These are phyloP conservation scores for Akanthomyces lecanii DNA, from an alignment of 2,329 filamentous ascomycete genomes.

Conservation along the genomic window DNA sequence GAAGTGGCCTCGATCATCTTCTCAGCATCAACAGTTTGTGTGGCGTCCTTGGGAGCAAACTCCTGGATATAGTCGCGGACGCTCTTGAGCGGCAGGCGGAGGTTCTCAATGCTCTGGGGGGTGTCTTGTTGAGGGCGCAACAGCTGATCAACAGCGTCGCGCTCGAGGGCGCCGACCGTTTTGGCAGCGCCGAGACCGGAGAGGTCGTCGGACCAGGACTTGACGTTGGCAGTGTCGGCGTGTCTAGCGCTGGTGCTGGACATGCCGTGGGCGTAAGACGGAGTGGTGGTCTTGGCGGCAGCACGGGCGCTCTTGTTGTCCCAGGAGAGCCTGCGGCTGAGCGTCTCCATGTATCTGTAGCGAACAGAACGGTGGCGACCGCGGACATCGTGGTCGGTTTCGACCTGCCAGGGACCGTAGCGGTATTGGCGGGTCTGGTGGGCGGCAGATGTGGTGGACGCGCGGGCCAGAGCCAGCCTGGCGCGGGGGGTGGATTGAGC, in stretches of 20 bases:
- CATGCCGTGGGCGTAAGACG: constrained; percentile 20
- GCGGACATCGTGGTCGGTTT: constrained; percentile 39
- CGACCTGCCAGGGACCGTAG: constrained; percentile 19
- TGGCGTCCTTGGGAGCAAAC: constrained; percentile 19
- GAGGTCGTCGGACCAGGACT: constrained; percentile 35
- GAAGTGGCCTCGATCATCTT: constrained; percentile 26
- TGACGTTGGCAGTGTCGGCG: constrained; percentile 32
- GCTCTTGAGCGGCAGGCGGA: constrained; percentile 30
- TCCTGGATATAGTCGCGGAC: constrained; percentile 32
- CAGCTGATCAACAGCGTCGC: constrained; percentile 41
- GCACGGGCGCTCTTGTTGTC: constrained; percentile 34
- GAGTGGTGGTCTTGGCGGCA: constrained; percentile 23
- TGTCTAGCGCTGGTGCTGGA: constrained; percentile 34
- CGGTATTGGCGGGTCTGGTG: constrained; percentile 13
- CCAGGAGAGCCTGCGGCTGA: constrained; percentile 44
- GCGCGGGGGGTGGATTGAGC: constrained; percentile 16
- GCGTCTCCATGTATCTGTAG: constrained; percentile 43
- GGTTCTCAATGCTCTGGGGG: constrained; percentile 25
- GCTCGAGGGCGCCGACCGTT: constrained; percentile 43
- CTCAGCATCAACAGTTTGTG: constrained; percentile 19
- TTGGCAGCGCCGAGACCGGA: constrained; percentile 35
- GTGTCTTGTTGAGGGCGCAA: constrained; percentile 31
- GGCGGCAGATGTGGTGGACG: constrained; percentile 11
- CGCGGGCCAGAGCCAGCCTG: constrained; percentile 16
- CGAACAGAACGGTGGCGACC: constrained; percentile 41